Conservation (phyloP, 78 protist species). For the Speleostelium caveatum region DNA sequence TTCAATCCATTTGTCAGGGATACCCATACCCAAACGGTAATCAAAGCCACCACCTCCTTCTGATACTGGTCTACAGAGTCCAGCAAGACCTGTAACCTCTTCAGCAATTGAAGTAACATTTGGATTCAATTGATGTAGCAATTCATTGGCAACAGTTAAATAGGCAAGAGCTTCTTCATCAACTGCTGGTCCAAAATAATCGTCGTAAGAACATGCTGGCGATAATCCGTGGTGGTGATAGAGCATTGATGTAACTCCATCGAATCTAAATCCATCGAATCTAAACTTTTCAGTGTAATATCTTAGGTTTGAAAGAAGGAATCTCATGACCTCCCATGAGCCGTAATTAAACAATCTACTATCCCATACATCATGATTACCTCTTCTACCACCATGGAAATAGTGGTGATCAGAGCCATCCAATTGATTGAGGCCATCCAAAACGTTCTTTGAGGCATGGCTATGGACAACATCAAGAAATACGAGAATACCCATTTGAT, state of each 20-base stretch:
- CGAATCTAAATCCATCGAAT: slow-evolving; percentile 99
- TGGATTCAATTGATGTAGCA: slow-evolving; percentile 64
- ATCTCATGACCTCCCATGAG: slow-evolving; percentile 91
- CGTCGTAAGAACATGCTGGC: slow-evolving; percentile 85
- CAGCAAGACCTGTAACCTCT: slow-evolving; percentile 95
- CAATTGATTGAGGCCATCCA: slow-evolving; percentile 93
- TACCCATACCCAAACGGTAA: slow-evolving; percentile 93
- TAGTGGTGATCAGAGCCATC: slow-evolving; percentile 93
- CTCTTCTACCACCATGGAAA: slow-evolving; percentile 92
- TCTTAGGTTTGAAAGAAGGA: slow-evolving; percentile 93
- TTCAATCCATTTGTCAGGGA: slow-evolving; percentile 97
- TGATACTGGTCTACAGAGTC: slow-evolving; percentile 89
- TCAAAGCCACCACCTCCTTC: slow-evolving; percentile 98
- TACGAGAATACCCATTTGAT: slow-evolving; percentile 89
- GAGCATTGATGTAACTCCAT: slow-evolving; percentile 95
- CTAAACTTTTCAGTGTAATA: slow-evolving; percentile 86
- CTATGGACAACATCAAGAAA: slow-evolving; percentile 95
- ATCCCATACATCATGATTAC: slow-evolving; percentile 93
- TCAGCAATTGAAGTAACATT: slow-evolving; percentile 94
- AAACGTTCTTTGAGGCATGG: slow-evolving; percentile 83
- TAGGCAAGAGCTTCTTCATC: slow-evolving; percentile 92
- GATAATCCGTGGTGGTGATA: slow-evolving; percentile 94
- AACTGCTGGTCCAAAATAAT: slow-evolving; percentile 89
- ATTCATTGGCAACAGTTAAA: slow-evolving; percentile 82
- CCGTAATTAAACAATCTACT: slow-evolving; percentile 95